A percentile compares a stretch with the other conserved stretches of the same genome.
phyloP scores from a whole-genome alignment of 2,329 filamentous ascomycete genomes.

The Venturia effusa region DNA sequence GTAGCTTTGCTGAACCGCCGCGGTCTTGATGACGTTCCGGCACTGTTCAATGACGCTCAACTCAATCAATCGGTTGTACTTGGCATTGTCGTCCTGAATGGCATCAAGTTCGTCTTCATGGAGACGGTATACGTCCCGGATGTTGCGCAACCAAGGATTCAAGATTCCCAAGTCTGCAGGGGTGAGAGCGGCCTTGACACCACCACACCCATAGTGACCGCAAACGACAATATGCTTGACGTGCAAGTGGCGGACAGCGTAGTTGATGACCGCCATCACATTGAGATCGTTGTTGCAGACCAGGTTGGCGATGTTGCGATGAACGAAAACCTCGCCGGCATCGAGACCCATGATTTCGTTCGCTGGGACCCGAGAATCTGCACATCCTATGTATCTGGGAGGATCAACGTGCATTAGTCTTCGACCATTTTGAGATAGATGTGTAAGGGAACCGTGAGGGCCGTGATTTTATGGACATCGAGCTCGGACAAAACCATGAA shows the following conservation, averaged over 20 bases:
- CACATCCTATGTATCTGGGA: slow-evolving; percentile 19
- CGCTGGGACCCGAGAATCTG: slow-evolving; percentile 29
- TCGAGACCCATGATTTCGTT: slow-evolving; percentile 29
- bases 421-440: no score
- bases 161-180: slow-evolving; percentile 59
- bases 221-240: slow-evolving; percentile 62
- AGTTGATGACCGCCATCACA: slow-evolving; percentile 30
- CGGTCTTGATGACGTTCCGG: slow-evolving; percentile 31
- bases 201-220: slow-evolving; percentile 58
- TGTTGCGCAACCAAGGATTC: slow-evolving; percentile 66
- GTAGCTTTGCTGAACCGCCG: slow-evolving; percentile 49
- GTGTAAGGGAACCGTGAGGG: no score
- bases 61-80: slow-evolving; percentile 26
- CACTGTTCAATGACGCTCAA: slow-evolving; percentile 28
- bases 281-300: slow-evolving; percentile 30
- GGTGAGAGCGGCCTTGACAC: slow-evolving; percentile 51
- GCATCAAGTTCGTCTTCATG: slow-evolving; percentile 58
- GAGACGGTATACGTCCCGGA: slow-evolving; percentile 62
- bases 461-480: no score
- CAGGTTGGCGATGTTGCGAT: slow-evolving; percentile 22
- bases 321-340: slow-evolving; percentile 19
- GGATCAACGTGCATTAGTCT: neutral
- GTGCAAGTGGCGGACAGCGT: slow-evolving; percentile 27
- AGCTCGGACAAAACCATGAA: neutral
- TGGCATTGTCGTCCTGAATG: slow-evolving; percentile 19